Percentiles rank a stretch among this genome's conserved stretches.
phyloP scores from a whole-genome alignment of 148 eudicot species.

The Vaccinium macrocarpon region DNA sequence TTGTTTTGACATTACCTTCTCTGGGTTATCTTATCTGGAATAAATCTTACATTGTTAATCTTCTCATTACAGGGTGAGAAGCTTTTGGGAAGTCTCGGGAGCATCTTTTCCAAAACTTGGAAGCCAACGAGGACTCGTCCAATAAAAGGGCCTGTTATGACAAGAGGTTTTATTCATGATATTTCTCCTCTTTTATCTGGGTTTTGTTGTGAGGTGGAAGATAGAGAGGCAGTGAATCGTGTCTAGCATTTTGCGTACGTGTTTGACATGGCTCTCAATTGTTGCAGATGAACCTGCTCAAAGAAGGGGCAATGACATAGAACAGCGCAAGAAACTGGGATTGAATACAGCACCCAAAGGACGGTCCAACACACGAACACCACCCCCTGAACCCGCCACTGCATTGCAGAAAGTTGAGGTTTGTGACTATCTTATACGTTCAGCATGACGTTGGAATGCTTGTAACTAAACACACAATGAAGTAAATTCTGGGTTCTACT shows the following conservation, averaged over 20 bases:
- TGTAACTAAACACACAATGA: background rate
- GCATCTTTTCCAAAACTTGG: slow-evolving; percentile 90
- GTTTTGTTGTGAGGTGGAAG: background rate
- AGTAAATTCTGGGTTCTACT: background rate
- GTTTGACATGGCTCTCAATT: background rate
- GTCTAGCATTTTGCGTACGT: background rate
- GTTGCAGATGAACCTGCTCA: slow-evolving; percentile 68
- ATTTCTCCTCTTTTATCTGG: background rate
- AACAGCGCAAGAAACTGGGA: slow-evolving; percentile 78
- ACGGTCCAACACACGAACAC: slow-evolving; percentile 44
- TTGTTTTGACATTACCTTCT: background rate
- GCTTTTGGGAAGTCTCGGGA: slow-evolving; percentile 94
- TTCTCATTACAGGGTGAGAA: slow-evolving; percentile 70
- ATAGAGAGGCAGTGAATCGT: background rate
- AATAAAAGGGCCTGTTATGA: slow-evolving; percentile 61
- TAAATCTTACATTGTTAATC: background rate
- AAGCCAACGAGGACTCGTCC: slow-evolving; percentile 73
- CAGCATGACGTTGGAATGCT: background rate
- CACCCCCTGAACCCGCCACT: slow-evolving; percentile 67
- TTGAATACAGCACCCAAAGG: slow-evolving; percentile 47
- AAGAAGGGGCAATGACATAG: slow-evolving; percentile 65
- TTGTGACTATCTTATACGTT: slow-evolving; percentile 20
- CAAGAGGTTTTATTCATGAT: slow-evolving; percentile 49
- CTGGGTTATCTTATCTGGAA: background rate
- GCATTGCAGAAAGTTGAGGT: slow-evolving; percentile 92